Evolutionary conservation across 441 rosid genomes (phyloP).

Genomic region (Sinapis alba): DNA sequence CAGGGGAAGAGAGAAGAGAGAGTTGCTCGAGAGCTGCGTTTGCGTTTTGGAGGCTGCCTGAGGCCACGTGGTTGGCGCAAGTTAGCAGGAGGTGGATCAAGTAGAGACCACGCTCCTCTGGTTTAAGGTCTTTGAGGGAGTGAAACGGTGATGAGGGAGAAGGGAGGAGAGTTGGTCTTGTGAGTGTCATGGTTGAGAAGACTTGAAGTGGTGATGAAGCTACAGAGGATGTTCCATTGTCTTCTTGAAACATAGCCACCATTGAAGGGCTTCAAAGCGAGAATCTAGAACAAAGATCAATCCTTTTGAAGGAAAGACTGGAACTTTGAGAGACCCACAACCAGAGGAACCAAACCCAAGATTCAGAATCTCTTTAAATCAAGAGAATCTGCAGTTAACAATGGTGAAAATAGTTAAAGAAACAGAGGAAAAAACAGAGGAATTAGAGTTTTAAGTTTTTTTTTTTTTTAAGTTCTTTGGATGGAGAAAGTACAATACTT

Average conservation of each 20-base stretch:
- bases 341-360: constrained; percentile 12
- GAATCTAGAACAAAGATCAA: background rate
- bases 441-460: constrained; percentile 1
- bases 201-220: constrained; percentile 84
- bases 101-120: constrained; percentile 90
- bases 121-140: constrained; percentile 75
- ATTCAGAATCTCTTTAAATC: constrained; percentile 7
- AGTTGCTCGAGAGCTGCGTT: constrained; percentile 83
- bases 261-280: constrained; percentile 11
- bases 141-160: constrained; percentile 47
- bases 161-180: constrained; percentile 55
- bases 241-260: constrained; percentile 75
- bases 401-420: constrained; percentile 12
- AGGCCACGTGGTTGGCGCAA: constrained; percentile 88
- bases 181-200: constrained; percentile 68
- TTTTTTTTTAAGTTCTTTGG: background rate
- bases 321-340: constrained; percentile 12
- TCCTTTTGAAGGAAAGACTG: background rate
- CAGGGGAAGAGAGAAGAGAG: constrained; percentile 70
- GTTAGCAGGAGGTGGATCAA: constrained; percentile 83
- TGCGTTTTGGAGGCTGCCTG: constrained; percentile 80
- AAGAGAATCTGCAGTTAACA: constrained; percentile 35
- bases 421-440: constrained; percentile 15
- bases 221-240: constrained; percentile 76
- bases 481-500: constrained; percentile 11